phyloP scores from a whole-genome alignment of 345 rosid species.

The Syzygium aqueum region DNA sequence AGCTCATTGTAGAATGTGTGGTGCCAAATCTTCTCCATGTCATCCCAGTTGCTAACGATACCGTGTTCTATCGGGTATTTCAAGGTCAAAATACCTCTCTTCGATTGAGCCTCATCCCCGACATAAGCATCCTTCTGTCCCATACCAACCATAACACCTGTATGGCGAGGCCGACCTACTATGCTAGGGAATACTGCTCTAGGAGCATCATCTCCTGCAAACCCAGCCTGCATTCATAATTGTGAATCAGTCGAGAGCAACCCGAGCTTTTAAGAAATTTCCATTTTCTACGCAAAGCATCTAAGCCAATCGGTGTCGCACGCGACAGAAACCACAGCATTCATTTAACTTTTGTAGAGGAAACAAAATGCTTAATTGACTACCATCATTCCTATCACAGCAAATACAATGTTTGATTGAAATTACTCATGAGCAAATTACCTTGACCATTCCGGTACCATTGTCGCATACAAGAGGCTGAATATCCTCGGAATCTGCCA shows the following conservation, averaged over 20 bases:
- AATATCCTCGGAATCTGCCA: constrained; percentile 52
- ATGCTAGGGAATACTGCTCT: constrained; percentile 51
- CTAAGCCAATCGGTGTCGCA: not conserved
- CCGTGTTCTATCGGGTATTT: constrained; percentile 64
- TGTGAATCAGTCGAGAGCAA: not conserved
- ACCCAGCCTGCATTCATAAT: constrained; percentile 30
- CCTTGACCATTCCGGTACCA: constrained; percentile 70
- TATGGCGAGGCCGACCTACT: constrained; percentile 50
- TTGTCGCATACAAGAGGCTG: constrained; percentile 68
- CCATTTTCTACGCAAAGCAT: not conserved
- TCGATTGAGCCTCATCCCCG: constrained; percentile 64
- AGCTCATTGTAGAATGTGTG: constrained; percentile 59
- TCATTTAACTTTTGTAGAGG: not conserved
- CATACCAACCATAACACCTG: constrained; percentile 61
- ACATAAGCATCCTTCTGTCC: constrained; percentile 62
- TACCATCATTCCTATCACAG: not conserved
- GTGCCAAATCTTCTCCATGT: constrained; percentile 62
- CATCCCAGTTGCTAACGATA: constrained; percentile 59
- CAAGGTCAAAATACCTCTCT: constrained; percentile 60
- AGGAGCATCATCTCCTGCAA: constrained; percentile 52
- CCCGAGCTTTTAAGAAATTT: not conserved
- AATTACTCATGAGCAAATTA: not conserved
- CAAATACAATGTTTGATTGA: not conserved
- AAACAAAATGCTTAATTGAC: not conserved
- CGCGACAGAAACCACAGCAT: not conserved